phyloP scores from a whole-genome alignment of 2,329 filamentous ascomycete genomes.

The Verticillium dahliae region DNA sequence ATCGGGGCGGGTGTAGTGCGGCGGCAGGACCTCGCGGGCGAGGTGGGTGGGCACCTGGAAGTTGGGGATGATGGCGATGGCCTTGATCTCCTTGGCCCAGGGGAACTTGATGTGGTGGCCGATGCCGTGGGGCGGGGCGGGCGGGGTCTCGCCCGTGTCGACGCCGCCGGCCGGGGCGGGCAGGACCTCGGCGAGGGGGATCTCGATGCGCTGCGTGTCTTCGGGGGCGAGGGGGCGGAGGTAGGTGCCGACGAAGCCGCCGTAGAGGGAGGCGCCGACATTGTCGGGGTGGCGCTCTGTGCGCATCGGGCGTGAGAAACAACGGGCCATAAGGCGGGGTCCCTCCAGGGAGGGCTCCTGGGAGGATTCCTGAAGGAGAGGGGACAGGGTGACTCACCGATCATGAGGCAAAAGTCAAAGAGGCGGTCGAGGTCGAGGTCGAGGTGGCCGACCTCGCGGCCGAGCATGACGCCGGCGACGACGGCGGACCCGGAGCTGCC shows the following conservation, averaged over 20 bases:
- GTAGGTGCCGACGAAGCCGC: conserved; percentile 95
- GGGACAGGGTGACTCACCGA: conserved; percentile 46
- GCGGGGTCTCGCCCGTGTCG: conserved; percentile 81
- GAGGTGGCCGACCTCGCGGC: conserved; percentile 70
- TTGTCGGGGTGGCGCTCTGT: conserved; percentile 85
- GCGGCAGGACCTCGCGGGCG: conserved; percentile 78
- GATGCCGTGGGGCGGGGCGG: conserved; percentile 84
- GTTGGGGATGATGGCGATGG: conserved; percentile 89
- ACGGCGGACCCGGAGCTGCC: conserved; percentile 96
- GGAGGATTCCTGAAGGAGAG: too few species aligned
- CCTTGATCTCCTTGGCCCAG: conserved; percentile 94
- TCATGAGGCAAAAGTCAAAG: conserved; percentile 97
- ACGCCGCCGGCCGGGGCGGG: conserved; percentile 84
- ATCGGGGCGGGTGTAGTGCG: conserved; percentile 71
- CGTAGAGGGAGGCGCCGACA: conserved; percentile 89
- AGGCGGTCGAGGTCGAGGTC: conserved; percentile 68
- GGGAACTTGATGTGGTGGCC: conserved; percentile 94
- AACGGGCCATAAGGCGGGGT: too few species aligned
- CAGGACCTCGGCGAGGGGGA: conserved; percentile 88
- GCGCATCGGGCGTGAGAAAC: neutral
- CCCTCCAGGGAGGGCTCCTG: too few species aligned
- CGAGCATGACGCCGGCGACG: conserved; percentile 89
- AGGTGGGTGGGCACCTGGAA: conserved; percentile 95
- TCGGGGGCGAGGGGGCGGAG: conserved; percentile 85
- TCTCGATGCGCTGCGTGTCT: conserved; percentile 85